Evolutionary conservation across 1,284 basidiomycete genomes (phyloP), one percentile per base, ranked within the genome.

Genomic region (Ganoderma resinaceum): DNA sequence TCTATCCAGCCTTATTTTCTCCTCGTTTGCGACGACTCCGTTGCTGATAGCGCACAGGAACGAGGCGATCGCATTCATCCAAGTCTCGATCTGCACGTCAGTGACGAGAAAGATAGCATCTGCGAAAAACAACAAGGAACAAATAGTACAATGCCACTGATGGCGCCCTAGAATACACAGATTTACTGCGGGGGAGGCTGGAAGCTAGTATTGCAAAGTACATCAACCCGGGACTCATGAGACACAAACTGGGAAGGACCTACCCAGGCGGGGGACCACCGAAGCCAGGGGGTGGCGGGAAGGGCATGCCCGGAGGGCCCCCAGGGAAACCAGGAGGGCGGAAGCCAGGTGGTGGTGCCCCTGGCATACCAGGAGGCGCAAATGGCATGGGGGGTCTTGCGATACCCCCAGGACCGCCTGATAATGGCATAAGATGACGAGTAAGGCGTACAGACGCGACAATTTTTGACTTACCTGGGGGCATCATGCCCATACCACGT

Each of bases 401-500:
- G 80, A 95, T 85, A 18, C 90, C 86, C 58, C 91, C 90, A 37
- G 86, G 86, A 31, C 89, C 90, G 82, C 88, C 89, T 91, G 74
- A 37, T 61, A 70, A 65, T 61, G 49, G 11, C n/a, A 26, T 59
- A 16, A 35, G 58, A 66, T 7, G 33, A 14, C 6, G 4, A 12
- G 43, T 33, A 49, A 8, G 20, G 2, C 11, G 52, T 49, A 35
- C 23, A 55, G 8, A 55, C 6, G 26, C 18, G 29, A 9, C 29
- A 33, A 33, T 55, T 66, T 55, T 66, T 63, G 33, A 86, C 93
- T 76, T 80, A 94, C 95, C 91, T 31, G 95, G 94, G 72, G 95
- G 95, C 87, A 97, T 91, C 87, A 97, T 93, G 67, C 96, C 96
- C 89, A 99, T 98, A 63, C 98, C 97, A 77, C 97, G 92, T 72